Percentiles rank a stretch among this genome's conserved stretches.
Conservation (phyloP, 1,139 yeast genomes). For the Kodamaea anthophila region DNA sequence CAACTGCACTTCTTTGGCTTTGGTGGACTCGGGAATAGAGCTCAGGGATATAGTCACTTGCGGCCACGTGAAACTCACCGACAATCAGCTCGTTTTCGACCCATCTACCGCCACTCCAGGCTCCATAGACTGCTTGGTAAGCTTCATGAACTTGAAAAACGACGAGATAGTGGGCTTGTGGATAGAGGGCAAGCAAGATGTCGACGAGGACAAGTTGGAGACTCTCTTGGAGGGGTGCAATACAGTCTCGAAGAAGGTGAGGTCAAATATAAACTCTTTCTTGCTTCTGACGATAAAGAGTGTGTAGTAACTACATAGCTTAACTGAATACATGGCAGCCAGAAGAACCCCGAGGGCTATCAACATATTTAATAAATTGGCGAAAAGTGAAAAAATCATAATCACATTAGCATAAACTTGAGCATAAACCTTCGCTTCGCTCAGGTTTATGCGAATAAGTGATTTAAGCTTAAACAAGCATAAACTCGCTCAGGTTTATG, state of each 20-base stretch:
- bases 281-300: constrained; percentile 12
- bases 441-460: too few species aligned
- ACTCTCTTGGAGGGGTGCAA: constrained; percentile 36
- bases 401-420: too few species aligned
- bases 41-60: constrained; percentile 72
- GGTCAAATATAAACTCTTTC: constrained; percentile 40
- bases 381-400: too few species aligned
- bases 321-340: too few species aligned
- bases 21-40: constrained; percentile 81
- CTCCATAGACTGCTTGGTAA: constrained; percentile 37
- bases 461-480: too few species aligned
- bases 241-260: constrained; percentile 35
- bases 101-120: constrained; percentile 14
- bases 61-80: constrained; percentile 40
- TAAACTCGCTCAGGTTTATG: too few species aligned
- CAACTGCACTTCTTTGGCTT: constrained; percentile 64
- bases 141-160: constrained; percentile 49
- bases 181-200: constrained; percentile 37
- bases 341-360: too few species aligned
- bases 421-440: too few species aligned
- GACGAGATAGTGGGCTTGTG: constrained; percentile 53
- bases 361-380: background rate
- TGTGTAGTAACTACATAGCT: background rate
- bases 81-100: constrained; percentile 14
- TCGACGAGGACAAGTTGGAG: constrained; percentile 24